Evolutionary conservation across 495 filamentous ascomycete genomes (phyloP).

Genomic region (Cairneyella variabilis): DNA sequence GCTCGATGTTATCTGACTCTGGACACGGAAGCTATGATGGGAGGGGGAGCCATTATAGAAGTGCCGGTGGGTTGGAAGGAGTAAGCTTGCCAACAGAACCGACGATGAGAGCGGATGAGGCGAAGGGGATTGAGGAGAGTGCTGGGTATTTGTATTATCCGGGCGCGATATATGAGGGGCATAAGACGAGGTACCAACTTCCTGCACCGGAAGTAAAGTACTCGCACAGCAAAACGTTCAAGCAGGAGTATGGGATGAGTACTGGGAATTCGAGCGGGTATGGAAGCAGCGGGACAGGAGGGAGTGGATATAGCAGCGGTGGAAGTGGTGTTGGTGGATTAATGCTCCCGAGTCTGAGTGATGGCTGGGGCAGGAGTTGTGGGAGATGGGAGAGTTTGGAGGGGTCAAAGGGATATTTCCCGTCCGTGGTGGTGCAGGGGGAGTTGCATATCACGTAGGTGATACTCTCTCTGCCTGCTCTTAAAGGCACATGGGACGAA

Average conservation of each 20-base stretch:
- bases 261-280: no score
- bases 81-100: slow-evolving; percentile 24
- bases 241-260: slow-evolving; percentile 22
- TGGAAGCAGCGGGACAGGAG: no score
- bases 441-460: slow-evolving; percentile 23
- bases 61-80: slow-evolving; percentile 5
- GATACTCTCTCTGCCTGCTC: no score
- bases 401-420: slow-evolving; percentile 24
- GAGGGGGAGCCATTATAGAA: slow-evolving; percentile 17
- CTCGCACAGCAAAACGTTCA: slow-evolving; percentile 20
- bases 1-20: slow-evolving; percentile 16
- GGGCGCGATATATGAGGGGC: slow-evolving; percentile 18
- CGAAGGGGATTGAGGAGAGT: slow-evolving; percentile 21
- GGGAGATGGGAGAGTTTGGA: slow-evolving; percentile 22
- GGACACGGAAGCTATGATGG: slow-evolving; percentile 17
- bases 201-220: slow-evolving; percentile 16
- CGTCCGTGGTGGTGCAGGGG: slow-evolving; percentile 15
- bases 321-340: background rate
- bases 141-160: slow-evolving; percentile 27
- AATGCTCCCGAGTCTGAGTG: no score
- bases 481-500: no score
- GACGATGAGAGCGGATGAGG: slow-evolving; percentile 23
- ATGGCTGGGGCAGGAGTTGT: slow-evolving; percentile 4
- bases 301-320: no score
- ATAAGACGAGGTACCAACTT: slow-evolving; percentile 10